Base-by-base conservation (phyloP, 2,329 filamentous ascomycete species). In the Sporothrix dimorphospora region DNA sequence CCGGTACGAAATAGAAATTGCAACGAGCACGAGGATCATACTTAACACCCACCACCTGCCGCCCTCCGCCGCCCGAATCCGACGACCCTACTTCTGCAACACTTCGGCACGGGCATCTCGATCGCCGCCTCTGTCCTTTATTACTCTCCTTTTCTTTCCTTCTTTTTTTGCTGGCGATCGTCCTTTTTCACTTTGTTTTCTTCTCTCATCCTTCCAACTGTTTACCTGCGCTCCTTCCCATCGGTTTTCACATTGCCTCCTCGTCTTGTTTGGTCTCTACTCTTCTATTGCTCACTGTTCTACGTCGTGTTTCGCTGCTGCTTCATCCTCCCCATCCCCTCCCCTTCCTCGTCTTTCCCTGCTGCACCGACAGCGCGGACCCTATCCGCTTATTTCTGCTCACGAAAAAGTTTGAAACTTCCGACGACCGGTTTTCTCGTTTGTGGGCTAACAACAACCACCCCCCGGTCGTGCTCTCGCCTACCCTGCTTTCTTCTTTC, bases 361-460 rank as follows among this genome's bases (percentile, higher is more conserved):
- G 27, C 38, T 53, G 69, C 40, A 8, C 66, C 49, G 66, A 51
- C 63, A 51, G 42, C 49, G 67, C 51, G 67, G 67, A 45, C 68
- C 53, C 42, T 24, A n/a, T 66, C 69, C 45, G 40, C 57, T 53
- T 40, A 21, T 66, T 65, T 57, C 47, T 55, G 47, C 59, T 45
- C 59, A 45, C 57, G 24, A 38, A 66, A 49, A 45, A 63, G 53
- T 55, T 47, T 69, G 65, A 72, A 66, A 66, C 71, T 30, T 53
- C 38, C 12, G 59, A 66, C 67, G 27, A 34, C 65, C 57, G 57
- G 57, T 47, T 70, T 66, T 55, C 42, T 34, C 30, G 47, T 66
- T 70, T 72, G 57, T 70, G 66, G 71, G 57, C 71, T 70, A 69
- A 72, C 19, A 40, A n/a, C 42, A 47, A 45, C 30, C 30, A 42